Evolutionary conservation across 2,329 filamentous ascomycete species (phyloP).

Genomic region (Fusarium kyushuense): DNA sequence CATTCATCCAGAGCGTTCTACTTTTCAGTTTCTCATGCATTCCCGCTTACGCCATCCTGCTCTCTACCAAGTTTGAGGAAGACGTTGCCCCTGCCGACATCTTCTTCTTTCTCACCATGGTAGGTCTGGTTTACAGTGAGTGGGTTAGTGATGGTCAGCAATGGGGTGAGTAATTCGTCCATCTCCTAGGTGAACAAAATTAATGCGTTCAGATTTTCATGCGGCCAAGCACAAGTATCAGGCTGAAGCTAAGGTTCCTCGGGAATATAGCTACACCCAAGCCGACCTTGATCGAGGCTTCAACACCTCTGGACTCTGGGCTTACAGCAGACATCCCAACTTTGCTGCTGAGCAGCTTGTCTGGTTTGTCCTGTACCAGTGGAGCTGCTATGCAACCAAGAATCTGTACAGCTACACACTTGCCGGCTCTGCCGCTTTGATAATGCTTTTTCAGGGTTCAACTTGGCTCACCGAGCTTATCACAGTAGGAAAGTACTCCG

Average conservation of each 20-base stretch:
- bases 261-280: slow-evolving; percentile 63
- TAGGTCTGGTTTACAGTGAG: slow-evolving; percentile 72
- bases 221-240: slow-evolving; percentile 82
- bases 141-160: slow-evolving; percentile 92
- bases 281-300: slow-evolving; percentile 92
- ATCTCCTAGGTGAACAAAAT: background rate
- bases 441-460: slow-evolving; percentile 89
- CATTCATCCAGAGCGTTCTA: slow-evolving; percentile 82
- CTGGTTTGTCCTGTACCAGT: slow-evolving; percentile 90
- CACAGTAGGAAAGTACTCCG: slow-evolving; percentile 84
- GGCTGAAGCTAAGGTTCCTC: slow-evolving; percentile 58
- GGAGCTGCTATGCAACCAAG: slow-evolving; percentile 81
- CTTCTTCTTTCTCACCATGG: slow-evolving; percentile 59
- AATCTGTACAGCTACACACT: slow-evolving; percentile 83
- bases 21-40: slow-evolving; percentile 79
- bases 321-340: slow-evolving; percentile 91
- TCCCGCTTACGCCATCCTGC: slow-evolving; percentile 85
- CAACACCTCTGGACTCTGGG: slow-evolving; percentile 85
- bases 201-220: slow-evolving; percentile 73
- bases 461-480: slow-evolving; percentile 89
- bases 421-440: slow-evolving; percentile 74
- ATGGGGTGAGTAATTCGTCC: slow-evolving; percentile 71
- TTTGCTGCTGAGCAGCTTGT: slow-evolving; percentile 92
- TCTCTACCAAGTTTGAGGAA: slow-evolving; percentile 74
- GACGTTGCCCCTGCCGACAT: slow-evolving; percentile 60